Base-by-base conservation (phyloP, 805 yeast genomes). In the Candida qinlingensis region DNA sequence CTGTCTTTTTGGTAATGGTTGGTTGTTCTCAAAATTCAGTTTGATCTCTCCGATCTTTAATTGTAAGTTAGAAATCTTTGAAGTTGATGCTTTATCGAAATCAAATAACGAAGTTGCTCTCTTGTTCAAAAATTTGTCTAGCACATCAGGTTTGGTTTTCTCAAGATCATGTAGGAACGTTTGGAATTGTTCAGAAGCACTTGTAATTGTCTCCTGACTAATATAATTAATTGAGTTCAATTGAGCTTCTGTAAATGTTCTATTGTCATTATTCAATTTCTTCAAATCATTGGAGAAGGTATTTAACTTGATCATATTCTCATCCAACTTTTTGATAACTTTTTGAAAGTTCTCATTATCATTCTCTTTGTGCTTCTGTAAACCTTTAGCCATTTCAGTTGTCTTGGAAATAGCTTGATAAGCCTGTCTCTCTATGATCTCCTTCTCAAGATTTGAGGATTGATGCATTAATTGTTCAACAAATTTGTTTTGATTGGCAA, bases 1-100 rank as follows among this genome's bases (percentile, higher is more conserved):
- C 37, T 54, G 59, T 44, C 56, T 58, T 41, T 55, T 55, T 27
- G 60, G 60, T 4, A 46, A 30, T 19, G 44, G 39, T 13, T 47
- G 56, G 2, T n/a, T 6, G 2, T 52, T 54, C 30, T 56, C 59
- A 19, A 41, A 33, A 3, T 19, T 25, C 31, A 52, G 52, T 9
- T 28, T 39, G 7, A 44, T 11, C 7, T 42, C 30, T 1, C 29
- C 9, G 1, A 58, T 42, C 1, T 49, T 37, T 4, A 52, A 27
- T 1, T 47, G 46, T 12, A 48, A 36, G 1, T 37, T 19, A 3
- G 51, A 41, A 5, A 60, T 35, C 10, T 44, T 41, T 1, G 25
- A 5, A 8, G 29, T 41, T 6, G 48, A 46, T 39, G 35, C 29
- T 36, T 27, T 9, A 41, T 52, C 40, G 46, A 26, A 54, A 33